Evolutionary conservation across 805 yeast species (phyloP), one percentile per base, ranked within the genome.

Genomic region (Osmozyma mogii): DNA sequence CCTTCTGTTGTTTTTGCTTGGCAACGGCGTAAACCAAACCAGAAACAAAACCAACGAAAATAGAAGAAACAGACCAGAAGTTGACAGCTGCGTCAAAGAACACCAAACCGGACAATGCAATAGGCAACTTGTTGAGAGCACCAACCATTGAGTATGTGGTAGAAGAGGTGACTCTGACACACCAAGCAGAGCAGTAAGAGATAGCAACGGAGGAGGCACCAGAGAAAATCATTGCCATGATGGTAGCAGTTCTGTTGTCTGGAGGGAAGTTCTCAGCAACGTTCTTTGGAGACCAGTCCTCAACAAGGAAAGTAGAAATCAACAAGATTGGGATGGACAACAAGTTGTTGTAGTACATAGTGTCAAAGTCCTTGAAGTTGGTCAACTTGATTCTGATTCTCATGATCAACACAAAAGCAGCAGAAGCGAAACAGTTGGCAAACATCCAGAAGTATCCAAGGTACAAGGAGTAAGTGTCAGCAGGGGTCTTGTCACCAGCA

Each of bases 111-210:
- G 95, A 79, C 36, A 92, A 70, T 10, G 98, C 98, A 52, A 92
- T 85, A 54, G 98, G 98, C 49, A 92, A 77, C 67, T 92, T 92
- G 76, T 92, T 92, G 60, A 92, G 75, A 32, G 98, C 98, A 59
- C 98, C 98, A 36, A 92, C 97, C 98, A 92, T 92, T 31, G 96
- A 85, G 68, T 92, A 92, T 32, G 98, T 92, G 32, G 98, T 92
- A 16, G 97, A 88, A 14, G 96, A 85, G 25, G 98, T 92, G 41
- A 92, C 97, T 68, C 98, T 84, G 43, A 92, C 95, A 75, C 98
- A 92, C 98, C 98, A 92, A 38, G 96, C 98, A 9, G 97, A 87
- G 62, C 96, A 85, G 75, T 92, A 92, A 25, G 97, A 89, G 56
- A 92, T 92, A 66, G 95, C 96, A 31, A 92, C 95, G 18, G 96